Evolutionary conservation across 2,329 filamentous ascomycete genomes (phyloP), one percentile per base, ranked within the genome.

Genomic region (Pseudopithomyces maydicus): DNA sequence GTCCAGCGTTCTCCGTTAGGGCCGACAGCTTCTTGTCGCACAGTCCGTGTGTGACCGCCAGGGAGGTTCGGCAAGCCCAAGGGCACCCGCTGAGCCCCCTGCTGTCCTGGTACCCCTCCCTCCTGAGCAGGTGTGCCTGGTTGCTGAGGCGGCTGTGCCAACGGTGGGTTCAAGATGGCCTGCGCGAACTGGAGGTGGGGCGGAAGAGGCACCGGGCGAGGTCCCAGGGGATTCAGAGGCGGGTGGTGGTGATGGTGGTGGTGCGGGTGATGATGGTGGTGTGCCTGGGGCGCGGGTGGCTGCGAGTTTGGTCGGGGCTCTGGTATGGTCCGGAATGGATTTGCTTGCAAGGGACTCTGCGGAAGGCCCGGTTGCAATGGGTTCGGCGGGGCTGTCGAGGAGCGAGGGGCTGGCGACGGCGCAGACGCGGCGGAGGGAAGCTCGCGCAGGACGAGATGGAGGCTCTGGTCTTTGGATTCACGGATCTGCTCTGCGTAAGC

Each of bases 1-100:
- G 81, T 80, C 78, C 81, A 83, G 54, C 81, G 76, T 56, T 82
- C 77, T 15, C 83, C 83, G 61, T 84, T 81, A 10, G 82, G 80
- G 0, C 79, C 80, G 32, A 81, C 65, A 8, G 79, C 77, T 66
- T 85, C 82, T 32, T 80, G 80, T 8, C 80, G 77, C 19, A 83
- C 76, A 10, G 78, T 81, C 20, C 78, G 76, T 8, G 75, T 76
- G 26, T 67, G 51, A 56, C 68, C 67, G 55, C 64, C 33, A 52
- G 63, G 61, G 36, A 71, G 42, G 45, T 52, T 54, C 22, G 55
- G 48, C 42, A 47, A 38, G 17, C 55, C 56, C 29, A 55, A 50
- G 44, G 55, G 46, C n/a, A 55, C 54, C 14, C 52, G 39, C 20
- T 50, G 20, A 20, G 26, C 54, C 17, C 51, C 51, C 36, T 53